phyloP scores from a whole-genome alignment of 495 filamentous ascomycete species.

The Articulospora tetracladia region DNA sequence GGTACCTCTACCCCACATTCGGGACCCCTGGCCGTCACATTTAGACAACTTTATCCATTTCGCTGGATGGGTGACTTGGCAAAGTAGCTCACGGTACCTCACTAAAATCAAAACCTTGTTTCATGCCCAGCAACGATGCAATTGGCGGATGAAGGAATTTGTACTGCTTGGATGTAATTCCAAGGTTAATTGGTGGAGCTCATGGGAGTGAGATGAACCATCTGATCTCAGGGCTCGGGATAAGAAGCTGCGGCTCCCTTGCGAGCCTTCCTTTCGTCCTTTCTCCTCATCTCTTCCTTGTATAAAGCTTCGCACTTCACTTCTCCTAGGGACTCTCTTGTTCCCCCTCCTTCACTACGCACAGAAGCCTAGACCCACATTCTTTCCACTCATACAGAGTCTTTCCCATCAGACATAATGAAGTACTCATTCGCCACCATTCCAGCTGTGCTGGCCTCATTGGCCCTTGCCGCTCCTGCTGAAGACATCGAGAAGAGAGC shows the following conservation, averaged over 20 bases:
- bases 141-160: neutral
- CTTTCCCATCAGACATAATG: neutral
- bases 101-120: neutral
- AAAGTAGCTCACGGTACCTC: too few relatives aligned
- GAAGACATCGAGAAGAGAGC: constrained; percentile 1
- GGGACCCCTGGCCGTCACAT: neutral
- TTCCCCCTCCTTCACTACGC: neutral
- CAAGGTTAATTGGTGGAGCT: neutral
- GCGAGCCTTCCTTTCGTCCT: neutral
- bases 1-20: neutral
- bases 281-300: neutral
- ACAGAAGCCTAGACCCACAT: neutral
- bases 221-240: neutral
- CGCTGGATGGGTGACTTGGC: too few relatives aligned
- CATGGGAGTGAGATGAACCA: neutral
- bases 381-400: neutral
- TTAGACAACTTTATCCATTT: neutral
- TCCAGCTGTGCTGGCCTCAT: neutral
- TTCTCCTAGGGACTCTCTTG: neutral
- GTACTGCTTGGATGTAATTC: neutral
- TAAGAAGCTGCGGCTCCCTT: neutral
- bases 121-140: neutral
- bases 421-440: neutral
- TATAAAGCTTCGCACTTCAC: neutral
- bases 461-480: constrained; percentile 7